Base-by-base conservation (phyloP, 2,329 filamentous ascomycete genomes). In the Colletotrichum theobromicola region DNA sequence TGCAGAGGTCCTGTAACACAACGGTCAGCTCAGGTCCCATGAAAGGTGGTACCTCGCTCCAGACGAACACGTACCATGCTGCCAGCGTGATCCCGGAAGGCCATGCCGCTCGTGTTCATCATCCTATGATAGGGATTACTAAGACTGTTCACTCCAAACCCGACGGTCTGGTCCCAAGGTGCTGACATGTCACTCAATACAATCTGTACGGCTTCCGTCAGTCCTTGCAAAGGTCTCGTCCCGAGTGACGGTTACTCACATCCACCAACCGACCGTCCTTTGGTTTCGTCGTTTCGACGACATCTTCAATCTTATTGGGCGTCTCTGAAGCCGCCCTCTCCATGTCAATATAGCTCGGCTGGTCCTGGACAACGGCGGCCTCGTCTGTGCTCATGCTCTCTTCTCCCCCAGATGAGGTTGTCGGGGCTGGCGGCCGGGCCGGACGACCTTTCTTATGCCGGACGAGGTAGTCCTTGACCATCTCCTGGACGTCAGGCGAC, bases 141-240 rank as follows among this genome's bases (percentile, higher is more conserved):
- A 91, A 98, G 90, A 88, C 93, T 98, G 87, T 92, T 95, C 88
- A 94, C 93, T 87, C 91, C 93, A 87, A 94, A 95, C 81, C 93
- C 93, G 81, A 89, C 89, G 67, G 91, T 94, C 87, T 94, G 94
- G 80, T 92, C 89, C 95, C 95, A 98, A 93, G 97, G 96, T 90
- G 90, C 96, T 91, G 93, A 99, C 97, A 99, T 99, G 90, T 99
- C 97, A 92, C 95, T 98, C 82, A 99, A 88, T 82, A 99, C 95
- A 82, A 99, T 91, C 90, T 92, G 76, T 32, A 62, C 24, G n/a
- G 12, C 21, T 65, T 65, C 26, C 35, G 12, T 62, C 18, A 55
- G 28, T 30, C 26, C 42, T 50, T 21, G 10, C 12, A 21, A 12
- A 21, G 21, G 42, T 55, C 63, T 32, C 16, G 12, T 37, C 16